A percentile compares a stretch with the other conserved stretches of the same genome.
phyloP scores from a whole-genome alignment of 306 rosid species.

The Inga leiocalycina region DNA sequence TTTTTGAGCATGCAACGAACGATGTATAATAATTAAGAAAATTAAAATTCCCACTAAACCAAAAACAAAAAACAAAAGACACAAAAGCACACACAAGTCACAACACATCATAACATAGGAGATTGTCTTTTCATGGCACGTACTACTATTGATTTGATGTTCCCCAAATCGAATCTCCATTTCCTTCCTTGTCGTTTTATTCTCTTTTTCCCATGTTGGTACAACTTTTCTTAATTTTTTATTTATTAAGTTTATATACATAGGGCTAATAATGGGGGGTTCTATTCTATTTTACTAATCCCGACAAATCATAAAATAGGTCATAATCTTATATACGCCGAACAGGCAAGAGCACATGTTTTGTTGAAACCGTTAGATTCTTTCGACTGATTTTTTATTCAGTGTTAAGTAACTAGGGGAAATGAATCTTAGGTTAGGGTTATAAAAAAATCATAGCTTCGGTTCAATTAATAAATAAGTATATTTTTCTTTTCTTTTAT shows the following conservation, averaged over 20 bases:
- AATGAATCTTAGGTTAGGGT: background rate
- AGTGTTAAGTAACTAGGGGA: background rate
- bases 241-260: background rate
- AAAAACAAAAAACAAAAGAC: background rate
- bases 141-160: background rate
- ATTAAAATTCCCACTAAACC: background rate
- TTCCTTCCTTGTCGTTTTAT: background rate
- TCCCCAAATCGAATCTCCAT: background rate
- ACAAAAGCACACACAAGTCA: background rate
- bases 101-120: background rate
- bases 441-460: background rate
- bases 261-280: background rate
- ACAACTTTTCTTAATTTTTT: background rate
- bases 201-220: background rate
- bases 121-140: slow-evolving; percentile 29
- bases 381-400: background rate
- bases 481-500: background rate
- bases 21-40: slow-evolving; percentile 14
- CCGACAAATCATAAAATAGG: background rate
- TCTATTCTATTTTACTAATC: background rate
- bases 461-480: too few relatives aligned
- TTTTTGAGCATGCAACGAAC: background rate
- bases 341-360: background rate
- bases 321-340: background rate
- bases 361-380: background rate